phyloP scores from a whole-genome alignment of 2,329 filamentous ascomycete species.

The Colletotrichum australisinense region DNA sequence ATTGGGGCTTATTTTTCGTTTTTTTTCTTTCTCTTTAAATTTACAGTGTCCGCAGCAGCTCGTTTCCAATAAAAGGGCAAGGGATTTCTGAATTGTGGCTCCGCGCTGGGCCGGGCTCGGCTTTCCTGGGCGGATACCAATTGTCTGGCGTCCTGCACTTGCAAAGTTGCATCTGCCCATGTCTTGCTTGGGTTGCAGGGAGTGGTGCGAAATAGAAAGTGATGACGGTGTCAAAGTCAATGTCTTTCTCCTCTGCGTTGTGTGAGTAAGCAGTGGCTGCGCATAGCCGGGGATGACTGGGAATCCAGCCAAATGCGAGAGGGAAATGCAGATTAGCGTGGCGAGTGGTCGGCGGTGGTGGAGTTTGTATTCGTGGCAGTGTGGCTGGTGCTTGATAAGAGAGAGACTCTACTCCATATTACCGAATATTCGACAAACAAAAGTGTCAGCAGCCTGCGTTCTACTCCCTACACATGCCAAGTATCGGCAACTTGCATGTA shows the following conservation, averaged over 20 bases:
- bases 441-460: background rate
- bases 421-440: background rate
- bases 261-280: conserved; percentile 4
- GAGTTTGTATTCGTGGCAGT: conserved; percentile 23
- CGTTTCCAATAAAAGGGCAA: background rate
- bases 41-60: background rate
- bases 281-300: background rate
- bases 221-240: conserved; percentile 9
- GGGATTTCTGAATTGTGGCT: background rate
- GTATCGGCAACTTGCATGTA: conserved; percentile 2
- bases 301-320: background rate
- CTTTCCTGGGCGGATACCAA: conserved; percentile 16
- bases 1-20: background rate
- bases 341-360: background rate
- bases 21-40: background rate
- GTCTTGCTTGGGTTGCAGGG: background rate
- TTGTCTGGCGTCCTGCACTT: conserved; percentile 16
- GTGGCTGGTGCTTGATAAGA: conserved; percentile 21
- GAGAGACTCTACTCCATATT: background rate
- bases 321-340: background rate
- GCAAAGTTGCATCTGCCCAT: background rate
- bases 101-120: conserved; percentile 16
- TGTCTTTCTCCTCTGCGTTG: background rate
- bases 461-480: background rate
- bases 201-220: conserved; percentile 11